These are phyloP conservation scores for Mycena haematopus DNA, from an alignment of 768 basidiomycete species.

Conservation along the genomic window DNA sequence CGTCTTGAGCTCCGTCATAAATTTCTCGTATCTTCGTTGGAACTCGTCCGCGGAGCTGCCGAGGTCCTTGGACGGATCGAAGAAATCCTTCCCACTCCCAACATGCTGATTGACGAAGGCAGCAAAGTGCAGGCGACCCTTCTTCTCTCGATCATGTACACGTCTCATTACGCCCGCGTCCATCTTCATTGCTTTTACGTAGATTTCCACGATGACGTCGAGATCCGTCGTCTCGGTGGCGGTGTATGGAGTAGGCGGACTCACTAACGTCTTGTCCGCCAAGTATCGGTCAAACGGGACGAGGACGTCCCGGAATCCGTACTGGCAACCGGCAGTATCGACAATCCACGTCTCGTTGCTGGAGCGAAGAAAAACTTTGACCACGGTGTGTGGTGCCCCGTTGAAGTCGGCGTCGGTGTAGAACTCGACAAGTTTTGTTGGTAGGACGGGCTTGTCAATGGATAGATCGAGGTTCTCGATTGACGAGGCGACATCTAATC, in stretches of 20 bases:
- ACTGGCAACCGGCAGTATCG: slow-evolving; percentile 10
- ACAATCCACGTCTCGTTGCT: slow-evolving; percentile 5
- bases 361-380: neutral
- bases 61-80: slow-evolving; percentile 8
- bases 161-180: too few species aligned
- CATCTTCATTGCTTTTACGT: too few species aligned
- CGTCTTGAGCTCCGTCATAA: slow-evolving; percentile 5
- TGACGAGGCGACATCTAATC: slow-evolving; percentile 5
- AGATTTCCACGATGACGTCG: neutral
- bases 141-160: slow-evolving; percentile 2
- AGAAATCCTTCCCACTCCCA: slow-evolving; percentile 6
- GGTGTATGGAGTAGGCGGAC: slow-evolving; percentile 1
- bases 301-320: slow-evolving; percentile 16
- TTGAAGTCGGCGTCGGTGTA: neutral
- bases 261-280: neutral
- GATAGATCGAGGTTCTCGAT: slow-evolving; percentile 9
- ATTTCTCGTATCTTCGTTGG: neutral
- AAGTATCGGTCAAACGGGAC: slow-evolving; percentile 4
- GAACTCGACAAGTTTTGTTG: slow-evolving; percentile 5
- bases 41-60: slow-evolving; percentile 5
- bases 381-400: slow-evolving; percentile 1
- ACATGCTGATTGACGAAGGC: slow-evolving; percentile 5
- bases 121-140: slow-evolving; percentile 14
- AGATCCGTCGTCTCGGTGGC: slow-evolving; percentile 12
- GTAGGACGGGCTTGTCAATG: slow-evolving; percentile 1